A percentile compares a stretch with the other conserved stretches of the same genome.
Evolutionary conservation across 208 protist species (phyloP).

Genomic region (Vickermania ingenoplastis): DNA sequence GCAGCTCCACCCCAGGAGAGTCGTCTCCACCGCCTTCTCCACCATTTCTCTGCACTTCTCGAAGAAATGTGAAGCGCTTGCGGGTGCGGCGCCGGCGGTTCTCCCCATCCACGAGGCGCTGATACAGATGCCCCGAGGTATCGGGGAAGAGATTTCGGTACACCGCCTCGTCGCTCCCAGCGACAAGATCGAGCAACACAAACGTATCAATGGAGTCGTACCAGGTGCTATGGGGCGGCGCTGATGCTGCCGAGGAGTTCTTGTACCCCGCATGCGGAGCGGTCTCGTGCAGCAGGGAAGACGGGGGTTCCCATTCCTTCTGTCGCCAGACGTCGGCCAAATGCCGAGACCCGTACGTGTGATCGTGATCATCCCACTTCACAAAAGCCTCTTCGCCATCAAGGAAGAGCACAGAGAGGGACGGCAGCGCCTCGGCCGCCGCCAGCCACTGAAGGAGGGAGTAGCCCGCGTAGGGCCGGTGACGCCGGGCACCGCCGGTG

Average conservation of each 20-base stretch:
- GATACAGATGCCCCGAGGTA: conserved; percentile 39
- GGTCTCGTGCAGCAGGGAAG: too few relatives aligned
- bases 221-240: neutral
- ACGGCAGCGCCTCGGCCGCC: conserved; percentile 29
- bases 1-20: neutral
- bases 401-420: conserved; percentile 80
- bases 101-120: conserved; percentile 28
- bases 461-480: neutral
- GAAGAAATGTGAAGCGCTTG: neutral
- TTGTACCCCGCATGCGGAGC: neutral
- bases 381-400: conserved; percentile 92
- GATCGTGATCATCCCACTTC: conserved; percentile 70
- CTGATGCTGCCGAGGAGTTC: conserved; percentile 5
- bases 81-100: conserved; percentile 13
- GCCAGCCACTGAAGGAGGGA: conserved; percentile 22
- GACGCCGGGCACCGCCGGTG: neutral
- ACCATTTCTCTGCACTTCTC: neutral
- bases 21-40: neutral
- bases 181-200: conserved; percentile 76
- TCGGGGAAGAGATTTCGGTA: conserved; percentile 61
- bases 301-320: neutral
- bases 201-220: conserved; percentile 66
- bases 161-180: conserved; percentile 27
- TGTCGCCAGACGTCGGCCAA: conserved; percentile 47
- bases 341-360: conserved; percentile 89